Base-by-base conservation (phyloP, 1,284 basidiomycete genomes). In the Cryptococcus sp. region DNA sequence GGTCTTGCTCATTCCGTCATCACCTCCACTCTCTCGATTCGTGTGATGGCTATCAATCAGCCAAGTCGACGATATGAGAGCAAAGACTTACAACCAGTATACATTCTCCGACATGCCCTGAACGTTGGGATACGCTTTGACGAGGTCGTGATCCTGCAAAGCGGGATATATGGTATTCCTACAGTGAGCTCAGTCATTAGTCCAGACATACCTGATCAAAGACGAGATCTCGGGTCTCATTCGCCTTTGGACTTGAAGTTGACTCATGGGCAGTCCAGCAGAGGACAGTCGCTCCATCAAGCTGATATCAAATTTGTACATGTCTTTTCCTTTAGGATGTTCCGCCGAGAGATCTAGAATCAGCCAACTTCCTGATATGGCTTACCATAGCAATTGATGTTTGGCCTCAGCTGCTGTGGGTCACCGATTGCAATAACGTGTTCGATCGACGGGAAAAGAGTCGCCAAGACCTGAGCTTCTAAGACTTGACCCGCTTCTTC, bases 401-500 rank as follows among this genome's bases (percentile, higher is more conserved):
- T 85, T 0, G 85, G 85, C 3, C 85, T 79, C 2, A 87, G 76
- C 69, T 87, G 86, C 2, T 80, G 74, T 1, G 86, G 85, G 57
- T 87, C 86, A 0, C 85, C 85, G 24, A 87, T 85, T 37, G 82
- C 74, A 46, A 87, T 83, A 18, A 86, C 72, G 28, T 64, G 62
- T 48, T 64, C 37, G 31, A 64, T 50, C 40, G 81, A 82, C 0
- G 80, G 81, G 2, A 85, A 83, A 1, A 86, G 76, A 44, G 77
- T 80, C 1, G 80, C 81, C 0, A 87, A 65, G 11, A 86, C 76
- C 59, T 88, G 86, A 2, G 85, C 82, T 69, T 88, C 86, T 14
- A 87, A 77, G 0, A 88, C 85, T 72, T 88, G 86, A 0, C 86
- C 86, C 0, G 86, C 86, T 65, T 88, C 86, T 66, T 85, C 83